Percentiles rank a stretch among this genome's conserved stretches.
phyloP scores from a whole-genome alignment of 2,329 filamentous ascomycete genomes.

The Aspergillus bombycis region DNA sequence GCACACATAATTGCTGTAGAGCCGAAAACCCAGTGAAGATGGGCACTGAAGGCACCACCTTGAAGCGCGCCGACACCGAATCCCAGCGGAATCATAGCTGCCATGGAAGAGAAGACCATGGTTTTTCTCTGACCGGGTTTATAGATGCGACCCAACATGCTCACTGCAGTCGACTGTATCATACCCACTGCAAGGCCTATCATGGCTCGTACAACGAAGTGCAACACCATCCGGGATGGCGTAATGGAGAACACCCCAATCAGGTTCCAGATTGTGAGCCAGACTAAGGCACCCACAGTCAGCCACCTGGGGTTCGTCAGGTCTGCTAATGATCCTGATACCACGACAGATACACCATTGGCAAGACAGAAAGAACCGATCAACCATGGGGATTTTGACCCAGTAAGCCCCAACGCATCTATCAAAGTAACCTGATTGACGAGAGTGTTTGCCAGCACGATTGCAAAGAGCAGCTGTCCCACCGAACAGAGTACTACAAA shows the following conservation, averaged over 20 bases:
- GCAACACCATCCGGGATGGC: neutral
- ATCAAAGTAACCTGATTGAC: neutral
- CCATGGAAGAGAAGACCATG: slow-evolving; percentile 37
- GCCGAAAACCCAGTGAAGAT: slow-evolving; percentile 46
- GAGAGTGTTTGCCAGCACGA: neutral
- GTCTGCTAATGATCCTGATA: slow-evolving; percentile 35
- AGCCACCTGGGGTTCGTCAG: slow-evolving; percentile 36
- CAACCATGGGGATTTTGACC: slow-evolving; percentile 41
- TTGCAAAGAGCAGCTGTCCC: neutral
- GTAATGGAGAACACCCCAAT: neutral
- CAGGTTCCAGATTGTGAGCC: slow-evolving; percentile 4
- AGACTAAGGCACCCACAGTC: slow-evolving; percentile 6
- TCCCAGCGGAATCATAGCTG: slow-evolving; percentile 49
- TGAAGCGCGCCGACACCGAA: slow-evolving; percentile 45
- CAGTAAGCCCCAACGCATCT: neutral
- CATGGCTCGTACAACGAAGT: slow-evolving; percentile 37
- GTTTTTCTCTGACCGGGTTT: slow-evolving; percentile 43
- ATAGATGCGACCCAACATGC: slow-evolving; percentile 48
- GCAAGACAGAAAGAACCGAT: slow-evolving; percentile 42
- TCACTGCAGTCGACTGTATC: slow-evolving; percentile 51
- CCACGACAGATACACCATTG: slow-evolving; percentile 42
- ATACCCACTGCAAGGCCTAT: slow-evolving; percentile 52
- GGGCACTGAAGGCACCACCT: slow-evolving; percentile 40
- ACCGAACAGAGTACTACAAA: neutral
- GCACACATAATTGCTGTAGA: slow-evolving; percentile 40